Evolutionary conservation across 2,329 filamentous ascomycete species (phyloP).

Genomic region (Microdochium paspali): DNA sequence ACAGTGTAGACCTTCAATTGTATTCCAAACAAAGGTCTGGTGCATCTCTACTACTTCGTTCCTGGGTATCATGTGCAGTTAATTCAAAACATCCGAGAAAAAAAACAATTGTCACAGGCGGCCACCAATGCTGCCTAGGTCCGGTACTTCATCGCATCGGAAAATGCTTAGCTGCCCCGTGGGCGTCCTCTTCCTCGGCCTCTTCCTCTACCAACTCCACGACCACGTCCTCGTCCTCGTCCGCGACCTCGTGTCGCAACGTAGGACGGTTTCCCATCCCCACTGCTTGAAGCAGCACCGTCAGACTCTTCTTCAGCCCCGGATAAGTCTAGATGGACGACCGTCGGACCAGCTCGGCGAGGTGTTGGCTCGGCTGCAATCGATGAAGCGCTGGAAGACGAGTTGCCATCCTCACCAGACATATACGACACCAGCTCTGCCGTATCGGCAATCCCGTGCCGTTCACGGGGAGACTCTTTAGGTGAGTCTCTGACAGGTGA

Average conservation of each 20-base stretch:
- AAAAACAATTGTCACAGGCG: too few species aligned
- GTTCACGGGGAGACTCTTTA: background rate
- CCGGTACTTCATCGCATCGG: too few species aligned
- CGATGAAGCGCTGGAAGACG: slow-evolving; percentile 4
- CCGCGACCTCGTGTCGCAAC: slow-evolving; percentile 23
- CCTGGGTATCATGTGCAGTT: too few species aligned
- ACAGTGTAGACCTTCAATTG: too few species aligned
- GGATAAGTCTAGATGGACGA: slow-evolving; percentile 20
- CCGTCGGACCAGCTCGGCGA: slow-evolving; percentile 15
- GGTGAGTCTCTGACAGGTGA: background rate
- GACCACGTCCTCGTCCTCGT: slow-evolving; percentile 36
- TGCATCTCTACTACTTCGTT: too few species aligned
- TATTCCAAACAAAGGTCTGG: too few species aligned
- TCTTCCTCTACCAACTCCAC: slow-evolving; percentile 1
- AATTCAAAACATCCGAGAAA: too few species aligned
- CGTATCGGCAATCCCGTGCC: background rate
- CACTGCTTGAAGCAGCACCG: background rate
- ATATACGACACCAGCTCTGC: background rate
- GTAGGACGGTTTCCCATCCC: slow-evolving; percentile 1
- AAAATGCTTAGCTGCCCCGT: background rate
- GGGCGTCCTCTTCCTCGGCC: slow-evolving; percentile 6
- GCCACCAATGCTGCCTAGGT: too few species aligned
- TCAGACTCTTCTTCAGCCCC: slow-evolving; percentile 8
- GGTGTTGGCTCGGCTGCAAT: slow-evolving; percentile 2
- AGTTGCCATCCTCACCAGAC: background rate